A percentile compares a stretch with the other conserved stretches of the same genome.
These are phyloP conservation scores for Erodium texanum DNA, from an alignment of 441 rosid species.

Conservation along the genomic window DNA sequence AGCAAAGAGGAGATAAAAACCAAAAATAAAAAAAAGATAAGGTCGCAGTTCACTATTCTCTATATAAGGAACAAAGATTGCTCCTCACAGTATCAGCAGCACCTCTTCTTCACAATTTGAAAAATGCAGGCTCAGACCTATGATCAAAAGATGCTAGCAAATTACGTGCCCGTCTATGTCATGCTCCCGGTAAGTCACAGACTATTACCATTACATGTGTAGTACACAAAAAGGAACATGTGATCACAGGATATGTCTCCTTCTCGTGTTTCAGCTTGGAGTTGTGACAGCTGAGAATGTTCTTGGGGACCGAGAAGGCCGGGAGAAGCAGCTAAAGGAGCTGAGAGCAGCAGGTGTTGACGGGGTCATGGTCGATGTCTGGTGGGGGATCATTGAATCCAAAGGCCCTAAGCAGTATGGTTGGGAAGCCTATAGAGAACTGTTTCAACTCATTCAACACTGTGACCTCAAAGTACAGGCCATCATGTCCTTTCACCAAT, in stretches of 20 bases:
- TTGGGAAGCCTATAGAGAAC: constrained; percentile 61
- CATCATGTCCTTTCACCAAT: constrained; percentile 76
- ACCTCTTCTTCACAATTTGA: background rate
- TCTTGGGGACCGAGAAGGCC: constrained; percentile 25
- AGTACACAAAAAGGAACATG: background rate
- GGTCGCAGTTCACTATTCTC: no score
- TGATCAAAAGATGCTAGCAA: constrained; percentile 38
- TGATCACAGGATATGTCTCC: background rate
- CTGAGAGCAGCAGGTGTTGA: constrained; percentile 54
- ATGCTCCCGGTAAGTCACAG: constrained; percentile 93
- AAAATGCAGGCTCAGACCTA: constrained; percentile 37
- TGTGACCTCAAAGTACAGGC: constrained; percentile 54
- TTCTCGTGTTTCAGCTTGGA: constrained; percentile 47
- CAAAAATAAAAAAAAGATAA: no score
- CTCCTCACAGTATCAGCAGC: no score
- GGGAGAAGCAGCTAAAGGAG: constrained; percentile 47
- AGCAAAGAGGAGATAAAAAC: no score
- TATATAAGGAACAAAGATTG: no score
- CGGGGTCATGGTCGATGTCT: constrained; percentile 70
- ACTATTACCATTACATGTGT: no score
- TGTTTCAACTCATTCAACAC: constrained; percentile 41
- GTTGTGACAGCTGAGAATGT: constrained; percentile 45
- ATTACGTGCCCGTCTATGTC: constrained; percentile 64
- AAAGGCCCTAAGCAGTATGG: constrained; percentile 47
- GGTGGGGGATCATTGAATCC: constrained; percentile 74